Evolutionary conservation across 2,329 filamentous ascomycete genomes (phyloP), one percentile per base, ranked within the genome.

Genomic region (Xylaria sp.): DNA sequence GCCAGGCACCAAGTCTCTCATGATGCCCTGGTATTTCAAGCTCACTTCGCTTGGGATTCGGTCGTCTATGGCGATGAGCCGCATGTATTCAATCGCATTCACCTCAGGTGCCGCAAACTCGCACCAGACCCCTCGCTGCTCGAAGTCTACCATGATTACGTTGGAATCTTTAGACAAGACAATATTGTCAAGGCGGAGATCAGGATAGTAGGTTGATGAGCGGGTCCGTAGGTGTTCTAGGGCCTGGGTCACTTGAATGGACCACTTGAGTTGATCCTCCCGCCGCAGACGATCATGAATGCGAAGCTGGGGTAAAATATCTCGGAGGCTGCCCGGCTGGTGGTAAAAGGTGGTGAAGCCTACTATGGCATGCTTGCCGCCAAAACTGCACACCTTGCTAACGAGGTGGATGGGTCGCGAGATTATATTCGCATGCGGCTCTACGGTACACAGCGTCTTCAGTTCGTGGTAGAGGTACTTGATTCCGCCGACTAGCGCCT

Each of bases 401-500:
- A 90, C 80, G 32, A 90, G 76, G 66, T 88, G 84, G 7, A 80
- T 77, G 9, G 88, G 88, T 8, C 79, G 79, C 27, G 82, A 77
- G 57, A 89, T 83, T 65, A 90, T 78, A 74, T 87, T 85, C 1
- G 80, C 79, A 72, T 90, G 87, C 2, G 83, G 80, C 32, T 82
- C 79, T 54, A 89, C 81, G 32, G 77, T 81, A 61, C 89, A 83
- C 1, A 90, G 82, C 27, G 84, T 82, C 62, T 84, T 84, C 19
- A 90, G 80, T 76, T 90, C 88, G 71, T 89, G 86, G 74, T 89
- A 90, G 45, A 90, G 79, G 73, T 86, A 89, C 73, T 89, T 89
- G 68, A 85, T 82, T 70, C 83, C 84, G 76, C 85, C 86, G 2
- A 85, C 85, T 50, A 89, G 75, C 2, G 86, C 85, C 75, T 90